Conservation (phyloP, 345 rosid species). For the Clarkia xantiana region DNA sequence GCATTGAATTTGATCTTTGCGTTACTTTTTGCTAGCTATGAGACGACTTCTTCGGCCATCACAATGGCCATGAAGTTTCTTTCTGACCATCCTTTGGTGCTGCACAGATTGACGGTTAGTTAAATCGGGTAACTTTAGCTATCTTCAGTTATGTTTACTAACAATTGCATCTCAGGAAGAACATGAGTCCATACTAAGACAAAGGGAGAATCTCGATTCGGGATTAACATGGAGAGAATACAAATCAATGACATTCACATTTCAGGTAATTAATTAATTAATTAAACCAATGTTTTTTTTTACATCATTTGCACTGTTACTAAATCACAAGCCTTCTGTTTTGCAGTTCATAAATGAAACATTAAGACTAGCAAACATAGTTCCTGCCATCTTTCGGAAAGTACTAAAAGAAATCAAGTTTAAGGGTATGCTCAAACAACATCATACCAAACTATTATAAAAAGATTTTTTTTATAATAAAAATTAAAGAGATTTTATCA, state of each 20-base stretch:
- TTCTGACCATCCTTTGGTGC: slow-evolving; percentile 47
- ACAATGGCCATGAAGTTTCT: slow-evolving; percentile 74
- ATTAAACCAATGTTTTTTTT: neutral
- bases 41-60: slow-evolving; percentile 84
- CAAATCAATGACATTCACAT: slow-evolving; percentile 92
- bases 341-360: slow-evolving; percentile 86
- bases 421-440: slow-evolving; percentile 49
- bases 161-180: slow-evolving; percentile 47
- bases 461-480: too few relatives aligned
- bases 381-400: slow-evolving; percentile 88
- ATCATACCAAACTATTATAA: too few relatives aligned
- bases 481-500: too few relatives aligned
- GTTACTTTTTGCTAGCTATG: slow-evolving; percentile 89
- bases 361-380: slow-evolving; percentile 84
- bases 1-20: slow-evolving; percentile 91
- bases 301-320: neutral
- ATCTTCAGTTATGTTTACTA: neutral
- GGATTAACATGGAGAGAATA: slow-evolving; percentile 90
- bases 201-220: slow-evolving; percentile 34
- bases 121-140: neutral
- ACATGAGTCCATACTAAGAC: slow-evolving; percentile 53
- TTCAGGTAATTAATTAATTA: slow-evolving; percentile 35
- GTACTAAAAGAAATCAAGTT: slow-evolving; percentile 51
- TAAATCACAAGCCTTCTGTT: slow-evolving; percentile 8
- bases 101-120: slow-evolving; percentile 58